phyloP scores from a whole-genome alignment of 2,329 filamentous ascomycete species.

The Sporothrix brasiliensis region DNA sequence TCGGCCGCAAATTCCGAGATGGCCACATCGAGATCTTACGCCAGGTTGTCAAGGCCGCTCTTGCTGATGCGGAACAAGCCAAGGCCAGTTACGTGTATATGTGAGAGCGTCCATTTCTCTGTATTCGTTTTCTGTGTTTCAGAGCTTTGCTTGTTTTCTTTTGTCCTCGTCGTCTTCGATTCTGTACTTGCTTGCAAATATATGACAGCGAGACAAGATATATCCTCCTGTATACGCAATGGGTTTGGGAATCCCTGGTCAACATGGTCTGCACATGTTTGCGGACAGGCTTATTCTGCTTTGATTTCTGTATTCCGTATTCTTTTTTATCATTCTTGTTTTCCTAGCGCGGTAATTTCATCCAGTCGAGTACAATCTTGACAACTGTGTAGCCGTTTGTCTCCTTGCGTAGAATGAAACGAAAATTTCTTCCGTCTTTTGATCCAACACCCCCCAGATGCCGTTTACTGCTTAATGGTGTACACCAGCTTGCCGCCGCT shows the following conservation, averaged over 20 bases:
- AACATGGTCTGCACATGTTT: neutral
- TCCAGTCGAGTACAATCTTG: neutral
- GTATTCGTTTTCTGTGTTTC: neutral
- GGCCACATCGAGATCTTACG: constrained; percentile 43
- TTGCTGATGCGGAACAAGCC: constrained; percentile 24
- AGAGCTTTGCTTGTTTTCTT: neutral
- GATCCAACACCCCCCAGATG: neutral
- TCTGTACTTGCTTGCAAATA: neutral
- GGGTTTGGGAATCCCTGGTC: neutral
- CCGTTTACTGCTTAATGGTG: constrained; percentile 29
- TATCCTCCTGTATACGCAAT: neutral
- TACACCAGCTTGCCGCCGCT: constrained; percentile 49
- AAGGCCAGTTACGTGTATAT: constrained; percentile 2
- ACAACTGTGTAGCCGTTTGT: neutral
- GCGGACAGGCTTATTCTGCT: neutral
- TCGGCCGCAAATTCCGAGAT: constrained; percentile 41
- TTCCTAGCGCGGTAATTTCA: constrained; percentile 2
- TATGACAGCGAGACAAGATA: neutral
- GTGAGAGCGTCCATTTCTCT: neutral
- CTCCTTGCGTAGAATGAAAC: neutral
- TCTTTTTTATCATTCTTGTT: neutral
- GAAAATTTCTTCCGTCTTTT: neutral
- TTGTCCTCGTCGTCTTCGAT: too few relatives aligned
- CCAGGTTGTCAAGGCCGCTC: constrained; percentile 40
- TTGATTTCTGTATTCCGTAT: neutral